A percentile compares a stretch with the other conserved stretches of the same genome.
phyloP scores from a whole-genome alignment of 2,329 filamentous ascomycete genomes.

The Meredithiella fracta region DNA sequence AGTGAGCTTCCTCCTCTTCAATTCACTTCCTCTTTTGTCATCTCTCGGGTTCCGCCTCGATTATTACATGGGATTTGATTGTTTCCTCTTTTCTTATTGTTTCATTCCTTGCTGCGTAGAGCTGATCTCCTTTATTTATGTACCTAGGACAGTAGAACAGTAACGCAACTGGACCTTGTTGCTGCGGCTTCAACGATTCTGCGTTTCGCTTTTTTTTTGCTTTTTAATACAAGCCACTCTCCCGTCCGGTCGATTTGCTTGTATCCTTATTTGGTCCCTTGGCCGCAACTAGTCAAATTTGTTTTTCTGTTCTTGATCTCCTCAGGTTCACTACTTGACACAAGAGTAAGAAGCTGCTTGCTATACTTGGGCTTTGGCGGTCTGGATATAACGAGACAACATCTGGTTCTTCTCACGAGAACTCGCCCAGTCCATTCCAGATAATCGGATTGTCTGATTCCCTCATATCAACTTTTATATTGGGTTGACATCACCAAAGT shows the following conservation, averaged over 20 bases:
- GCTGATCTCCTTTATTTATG: slow-evolving; percentile 1
- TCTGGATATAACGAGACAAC: not conserved
- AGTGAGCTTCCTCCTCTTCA: not conserved
- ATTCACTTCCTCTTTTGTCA: not conserved
- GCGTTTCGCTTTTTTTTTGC: not conserved
- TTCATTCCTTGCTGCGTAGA: not conserved
- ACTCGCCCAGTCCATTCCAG: no score
- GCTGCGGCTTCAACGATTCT: not conserved
- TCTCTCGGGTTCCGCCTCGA: not conserved
- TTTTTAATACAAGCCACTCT: not conserved
- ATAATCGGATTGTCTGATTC: no score
- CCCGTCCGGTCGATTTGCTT: not conserved
- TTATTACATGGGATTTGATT: not conserved
- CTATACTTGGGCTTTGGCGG: not conserved
- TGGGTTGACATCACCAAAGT: not conserved
- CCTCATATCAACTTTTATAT: not conserved
- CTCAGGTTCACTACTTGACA: no score
- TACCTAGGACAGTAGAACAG: not conserved
- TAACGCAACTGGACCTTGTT: not conserved
- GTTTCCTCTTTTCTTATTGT: not conserved
- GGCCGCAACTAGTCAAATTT: not conserved
- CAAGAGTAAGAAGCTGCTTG: not conserved
- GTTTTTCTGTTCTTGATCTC: not conserved
- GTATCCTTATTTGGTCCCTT: not conserved
- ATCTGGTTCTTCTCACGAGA: not conserved